Conservation (phyloP, 1,139 yeast genomes). For the Geotrichum citri-aurantii region DNA sequence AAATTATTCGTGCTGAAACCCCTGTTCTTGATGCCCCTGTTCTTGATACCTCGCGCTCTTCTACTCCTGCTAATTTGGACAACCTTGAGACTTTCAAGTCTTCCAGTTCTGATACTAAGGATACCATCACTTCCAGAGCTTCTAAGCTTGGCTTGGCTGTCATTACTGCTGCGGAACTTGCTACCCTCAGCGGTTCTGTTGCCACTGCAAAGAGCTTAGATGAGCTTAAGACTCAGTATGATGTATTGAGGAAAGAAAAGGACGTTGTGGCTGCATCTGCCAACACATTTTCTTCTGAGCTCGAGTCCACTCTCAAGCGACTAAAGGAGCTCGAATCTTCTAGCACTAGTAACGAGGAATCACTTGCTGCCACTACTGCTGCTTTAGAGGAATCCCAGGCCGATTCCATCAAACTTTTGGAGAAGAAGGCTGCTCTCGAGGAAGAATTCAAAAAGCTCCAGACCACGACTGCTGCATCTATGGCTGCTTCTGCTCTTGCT, state of each 20-base stretch:
- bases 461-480: constrained; percentile 2
- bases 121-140: constrained; percentile 25
- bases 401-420: neutral
- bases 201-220: neutral
- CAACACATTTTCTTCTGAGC: neutral
- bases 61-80: neutral
- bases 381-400: neutral
- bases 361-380: neutral
- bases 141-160: constrained; percentile 27
- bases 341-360: neutral
- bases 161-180: constrained; percentile 28
- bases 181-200: constrained; percentile 29
- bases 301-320: neutral
- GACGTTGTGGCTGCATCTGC: neutral
- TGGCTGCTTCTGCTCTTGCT: constrained; percentile 4
- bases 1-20: neutral
- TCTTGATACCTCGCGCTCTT: neutral
- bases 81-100: neutral
- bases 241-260: neutral
- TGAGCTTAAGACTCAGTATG: neutral
- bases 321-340: constrained; percentile 1
- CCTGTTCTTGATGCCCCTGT: neutral
- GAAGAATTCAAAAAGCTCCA: constrained; percentile 6
- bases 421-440: constrained; percentile 14
- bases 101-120: neutral